Evolutionary conservation across 768 basidiomycete genomes (phyloP), one percentile per base, ranked within the genome.

Genomic region (Collybia nuda): DNA sequence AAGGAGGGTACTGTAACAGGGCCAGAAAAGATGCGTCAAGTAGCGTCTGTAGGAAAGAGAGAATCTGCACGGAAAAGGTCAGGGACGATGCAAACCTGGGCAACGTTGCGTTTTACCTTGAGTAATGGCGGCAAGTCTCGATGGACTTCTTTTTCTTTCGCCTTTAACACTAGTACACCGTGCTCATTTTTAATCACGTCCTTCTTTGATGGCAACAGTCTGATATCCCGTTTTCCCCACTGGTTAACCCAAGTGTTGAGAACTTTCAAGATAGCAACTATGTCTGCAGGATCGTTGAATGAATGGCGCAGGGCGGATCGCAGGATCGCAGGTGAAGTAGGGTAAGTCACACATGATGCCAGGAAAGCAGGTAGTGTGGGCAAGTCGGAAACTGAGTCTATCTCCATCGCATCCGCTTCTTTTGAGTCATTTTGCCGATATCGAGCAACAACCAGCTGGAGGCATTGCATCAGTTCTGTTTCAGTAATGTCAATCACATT

Each of bases 11-110:
- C 52, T 86, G 82, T 11, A 92, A 71, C 18, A 93, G 72, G 0
- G 75, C 67, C 40, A 91, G 73, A 62, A 88, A 89, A 11, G 80
- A 84, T 0, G 88, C 77, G 64, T 93, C 90, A 22, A 93, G 73
- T 48, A 90, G 62, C 5, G 74, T 70, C 66, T 87, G 84, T 6
- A 86, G 61, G 69, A 91, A 86, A 0, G 63, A 55, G 19, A 85
- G 63, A 46, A 84, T 67, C 86, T 89, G 60, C 14, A 50, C 26
- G 23, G 15, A 39, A 44, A 23, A 42, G 14, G 44, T 19, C 15
- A 22, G 14, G 23, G 21, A 37, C 15, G 43, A 15, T 29, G 29
- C 22, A 22, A 26, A 42, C 15, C 24, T 32, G 17, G 47, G 43
- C 15, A 42, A 46, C 44, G 47, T 15, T 42, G n/a, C 41, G 47